A percentile compares a stretch with the other conserved stretches of the same genome.
Conservation (phyloP, 768 basidiomycete species). For the Auricularia sp. region DNA sequence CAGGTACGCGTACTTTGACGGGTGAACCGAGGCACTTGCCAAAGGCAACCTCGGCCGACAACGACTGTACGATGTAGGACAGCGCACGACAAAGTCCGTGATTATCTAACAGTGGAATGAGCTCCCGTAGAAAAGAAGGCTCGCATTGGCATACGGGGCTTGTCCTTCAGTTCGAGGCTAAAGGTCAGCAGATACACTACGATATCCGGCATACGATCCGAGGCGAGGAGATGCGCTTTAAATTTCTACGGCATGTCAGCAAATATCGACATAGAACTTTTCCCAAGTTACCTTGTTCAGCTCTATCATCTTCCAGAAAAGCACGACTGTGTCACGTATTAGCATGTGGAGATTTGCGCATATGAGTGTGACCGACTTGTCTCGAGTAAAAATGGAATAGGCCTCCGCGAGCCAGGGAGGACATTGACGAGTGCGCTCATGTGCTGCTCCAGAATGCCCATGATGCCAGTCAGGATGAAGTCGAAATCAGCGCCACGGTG, state of each 20-base stretch:
- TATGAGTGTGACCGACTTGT: conserved; percentile 45
- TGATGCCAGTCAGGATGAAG: conserved; percentile 69
- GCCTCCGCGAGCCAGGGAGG: conserved; percentile 77
- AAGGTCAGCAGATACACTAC: conserved; percentile 72
- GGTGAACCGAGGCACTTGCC: conserved; percentile 58
- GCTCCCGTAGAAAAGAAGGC: neutral
- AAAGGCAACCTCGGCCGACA: conserved; percentile 79
- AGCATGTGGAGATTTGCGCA: conserved; percentile 3
- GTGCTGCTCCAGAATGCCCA: conserved; percentile 49
- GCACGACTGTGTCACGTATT: conserved; percentile 41
- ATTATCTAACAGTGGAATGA: conserved; percentile 50
- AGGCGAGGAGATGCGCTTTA: conserved; percentile 67
- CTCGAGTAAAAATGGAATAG: conserved; percentile 75
- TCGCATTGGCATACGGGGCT: conserved; percentile 55
- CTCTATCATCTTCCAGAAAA: conserved; percentile 89
- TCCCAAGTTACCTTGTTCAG: conserved; percentile 66
- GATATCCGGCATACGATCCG: conserved; percentile 68
- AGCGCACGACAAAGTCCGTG: conserved; percentile 83
- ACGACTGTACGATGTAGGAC: conserved; percentile 84
- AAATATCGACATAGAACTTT: neutral
- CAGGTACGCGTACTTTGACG: conserved; percentile 54
- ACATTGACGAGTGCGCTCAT: conserved; percentile 62
- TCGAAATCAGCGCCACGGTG: conserved; percentile 85
- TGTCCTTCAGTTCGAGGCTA: conserved; percentile 84
- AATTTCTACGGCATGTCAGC: conserved; percentile 59